phyloP scores from a whole-genome alignment of 495 filamentous ascomycete species.

The Podospora conica region DNA sequence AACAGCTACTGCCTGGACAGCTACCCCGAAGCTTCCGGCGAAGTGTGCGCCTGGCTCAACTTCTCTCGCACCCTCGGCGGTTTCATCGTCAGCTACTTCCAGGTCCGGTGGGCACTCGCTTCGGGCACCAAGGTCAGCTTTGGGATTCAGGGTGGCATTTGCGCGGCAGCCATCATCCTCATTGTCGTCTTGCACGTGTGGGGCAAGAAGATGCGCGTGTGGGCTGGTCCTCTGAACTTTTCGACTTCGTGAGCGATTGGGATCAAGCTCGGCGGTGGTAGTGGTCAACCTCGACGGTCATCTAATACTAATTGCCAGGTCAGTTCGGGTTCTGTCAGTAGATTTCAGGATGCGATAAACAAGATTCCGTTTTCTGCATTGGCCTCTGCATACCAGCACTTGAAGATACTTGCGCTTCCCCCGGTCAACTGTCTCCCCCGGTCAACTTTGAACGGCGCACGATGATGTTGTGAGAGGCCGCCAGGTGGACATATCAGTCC shows the following conservation, averaged over 20 bases:
- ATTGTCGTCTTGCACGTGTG: slow-evolving; percentile 38
- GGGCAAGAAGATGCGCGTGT: slow-evolving; percentile 39
- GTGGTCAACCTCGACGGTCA: background rate
- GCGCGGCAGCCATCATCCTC: slow-evolving; percentile 35
- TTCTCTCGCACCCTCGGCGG: slow-evolving; percentile 41
- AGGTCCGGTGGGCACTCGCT: slow-evolving; percentile 33
- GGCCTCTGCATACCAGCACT: background rate
- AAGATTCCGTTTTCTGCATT: background rate
- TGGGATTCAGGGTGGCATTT: slow-evolving; percentile 46
- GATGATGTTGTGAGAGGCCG: background rate
- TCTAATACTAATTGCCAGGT: background rate
- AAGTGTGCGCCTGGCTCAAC: slow-evolving; percentile 51
- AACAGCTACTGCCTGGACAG: slow-evolving; percentile 55
- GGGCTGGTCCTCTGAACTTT: slow-evolving; percentile 24
- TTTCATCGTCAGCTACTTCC: slow-evolving; percentile 49
- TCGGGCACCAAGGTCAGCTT: slow-evolving; percentile 39
- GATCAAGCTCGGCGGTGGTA: background rate
- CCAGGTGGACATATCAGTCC: background rate
- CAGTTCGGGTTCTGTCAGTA: background rate
- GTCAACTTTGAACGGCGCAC: background rate
- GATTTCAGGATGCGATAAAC: background rate
- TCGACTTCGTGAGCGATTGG: slow-evolving; percentile 1
- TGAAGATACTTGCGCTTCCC: background rate
- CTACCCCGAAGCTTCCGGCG: slow-evolving; percentile 52
- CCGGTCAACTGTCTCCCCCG: background rate